Base-by-base conservation (phyloP, 2,329 filamentous ascomycete species). In the Zasmidium angulare region DNA sequence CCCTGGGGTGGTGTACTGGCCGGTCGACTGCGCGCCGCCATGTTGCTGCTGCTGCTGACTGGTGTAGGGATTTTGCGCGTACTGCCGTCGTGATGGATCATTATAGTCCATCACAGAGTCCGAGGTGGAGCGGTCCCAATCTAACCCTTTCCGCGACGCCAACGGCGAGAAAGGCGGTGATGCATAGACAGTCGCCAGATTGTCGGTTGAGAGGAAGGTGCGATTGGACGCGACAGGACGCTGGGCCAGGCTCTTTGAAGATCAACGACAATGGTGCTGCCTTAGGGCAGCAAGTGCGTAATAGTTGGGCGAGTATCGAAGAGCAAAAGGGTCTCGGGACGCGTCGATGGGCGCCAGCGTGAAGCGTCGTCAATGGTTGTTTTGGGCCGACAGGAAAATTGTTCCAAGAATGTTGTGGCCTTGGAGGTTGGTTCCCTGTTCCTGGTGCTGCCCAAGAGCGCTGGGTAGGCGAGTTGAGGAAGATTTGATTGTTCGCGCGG, bases 1-100 rank as follows among this genome's bases (percentile, higher is more conserved):
- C 65, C 74, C 77, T 64, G 76, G 76, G 67, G 78, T 72, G 56
- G 73, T 74, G 66, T 79, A 79, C 65, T 76, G 75, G 54, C 71
- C 65, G 62, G 75, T 71, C 57, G 74, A 67, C 43, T 68, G 75
- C 71, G 64, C 75, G 54, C 57, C 63, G 17, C 56, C 53, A 36
- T 26, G 43, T 49, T 67, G 68, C 59, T 66, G 63, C 55, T 66
- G 63, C 49, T 71, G 70, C 59, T 65, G 68, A 50, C 64, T 55
- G 43, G 65, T 63, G 57, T 71, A 72, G 48, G 68, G 58, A 55
- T 64, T 65, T 22, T 58, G 65, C 65, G 68, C 69, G 67, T 72
- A 72, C 65, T 70, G 68, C 68, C 69, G 65, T 65, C 69, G 66
- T 57, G 70, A 66, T 59, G 68, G 67, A 61, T 72, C 70, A 71